Conservation (phyloP, 2,329 filamentous ascomycete genomes). For the Neonectria punicea region DNA sequence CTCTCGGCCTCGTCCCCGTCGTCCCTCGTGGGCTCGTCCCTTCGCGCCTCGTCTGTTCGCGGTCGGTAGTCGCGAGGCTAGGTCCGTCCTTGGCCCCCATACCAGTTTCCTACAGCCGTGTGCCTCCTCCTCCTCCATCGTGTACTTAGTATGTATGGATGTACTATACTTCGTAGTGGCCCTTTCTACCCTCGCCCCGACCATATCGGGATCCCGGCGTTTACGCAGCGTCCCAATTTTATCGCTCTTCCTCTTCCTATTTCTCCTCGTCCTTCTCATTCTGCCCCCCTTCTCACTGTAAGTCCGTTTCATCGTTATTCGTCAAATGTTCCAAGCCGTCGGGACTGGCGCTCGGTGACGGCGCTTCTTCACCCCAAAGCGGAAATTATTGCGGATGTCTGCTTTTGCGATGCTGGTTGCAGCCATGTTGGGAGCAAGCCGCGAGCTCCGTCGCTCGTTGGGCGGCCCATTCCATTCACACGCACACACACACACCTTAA, state of each 20-base stretch:
- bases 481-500: slow-evolving; percentile 7
- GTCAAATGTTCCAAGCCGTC: slow-evolving; percentile 37
- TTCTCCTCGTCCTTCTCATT: slow-evolving; percentile 23
- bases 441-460: slow-evolving; percentile 10
- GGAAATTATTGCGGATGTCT: slow-evolving; percentile 30
- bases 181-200: slow-evolving; percentile 11
- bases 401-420: not conserved
- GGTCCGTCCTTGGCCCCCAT: not conserved
- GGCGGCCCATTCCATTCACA: slow-evolving; percentile 22
- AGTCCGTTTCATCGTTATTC: slow-evolving; percentile 35
- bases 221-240: slow-evolving; percentile 2
- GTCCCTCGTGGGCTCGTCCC: not conserved
- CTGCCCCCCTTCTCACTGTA: slow-evolving; percentile 13
- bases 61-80: slow-evolving; percentile 13
- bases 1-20: not conserved
- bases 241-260: not conserved
- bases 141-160: not conserved
- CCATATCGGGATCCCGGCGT: slow-evolving; percentile 13
- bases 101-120: not conserved
- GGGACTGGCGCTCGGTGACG: slow-evolving; percentile 24
- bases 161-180: not conserved
- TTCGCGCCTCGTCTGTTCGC: not conserved
- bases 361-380: slow-evolving; percentile 27
- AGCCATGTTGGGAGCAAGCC: not conserved
- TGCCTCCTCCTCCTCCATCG: not conserved